A percentile compares a stretch with the other conserved stretches of the same genome.
phyloP scores from a whole-genome alignment of 345 rosid species.

The Lagerstroemia speciosa region DNA sequence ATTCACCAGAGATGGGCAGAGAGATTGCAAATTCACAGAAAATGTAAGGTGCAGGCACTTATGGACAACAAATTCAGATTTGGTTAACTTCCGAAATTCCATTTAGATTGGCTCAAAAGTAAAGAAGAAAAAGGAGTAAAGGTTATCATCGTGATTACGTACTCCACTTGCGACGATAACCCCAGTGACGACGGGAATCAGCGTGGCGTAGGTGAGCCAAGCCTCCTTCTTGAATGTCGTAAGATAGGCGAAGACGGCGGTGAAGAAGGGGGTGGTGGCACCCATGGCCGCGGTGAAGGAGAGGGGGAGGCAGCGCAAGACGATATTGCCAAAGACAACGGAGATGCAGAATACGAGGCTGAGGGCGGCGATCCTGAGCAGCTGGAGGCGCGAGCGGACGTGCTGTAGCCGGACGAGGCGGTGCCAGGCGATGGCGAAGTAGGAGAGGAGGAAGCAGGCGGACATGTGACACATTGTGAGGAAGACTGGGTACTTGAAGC shows the following conservation, averaged over 20 bases:
- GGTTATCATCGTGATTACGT: constrained; percentile 2
- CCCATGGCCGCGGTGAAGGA: constrained; percentile 92
- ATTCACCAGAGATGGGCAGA: not conserved
- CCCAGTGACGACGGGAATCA: constrained; percentile 89
- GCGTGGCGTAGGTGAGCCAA: constrained; percentile 86
- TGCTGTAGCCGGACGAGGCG: constrained; percentile 98
- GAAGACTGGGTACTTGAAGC: constrained; percentile 97
- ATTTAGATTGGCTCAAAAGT: not conserved
- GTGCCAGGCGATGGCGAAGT: constrained; percentile 89
- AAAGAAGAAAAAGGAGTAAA: not conserved
- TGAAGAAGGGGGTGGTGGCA: constrained; percentile 97
- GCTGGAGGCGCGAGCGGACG: constrained; percentile 75
- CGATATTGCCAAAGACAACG: constrained; percentile 86
- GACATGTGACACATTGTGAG: constrained; percentile 99
- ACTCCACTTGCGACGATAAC: constrained; percentile 98
- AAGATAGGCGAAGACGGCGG: constrained; percentile 90
- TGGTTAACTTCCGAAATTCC: not conserved
- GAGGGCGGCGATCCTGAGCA: constrained; percentile 80
- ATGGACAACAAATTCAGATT: too few species aligned
- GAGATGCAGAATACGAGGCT: constrained; percentile 92
- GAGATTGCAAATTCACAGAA: not conserved
- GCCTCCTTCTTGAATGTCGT: constrained; percentile 84
- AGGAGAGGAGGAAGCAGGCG: constrained; percentile 85
- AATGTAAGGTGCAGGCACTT: not conserved
- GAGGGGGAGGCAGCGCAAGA: constrained; percentile 75